Percentiles rank a stretch among this genome's conserved stretches.
Conservation (phyloP, 192 early-diverging fungal genomes). For the Funneliformis geosporum region DNA sequence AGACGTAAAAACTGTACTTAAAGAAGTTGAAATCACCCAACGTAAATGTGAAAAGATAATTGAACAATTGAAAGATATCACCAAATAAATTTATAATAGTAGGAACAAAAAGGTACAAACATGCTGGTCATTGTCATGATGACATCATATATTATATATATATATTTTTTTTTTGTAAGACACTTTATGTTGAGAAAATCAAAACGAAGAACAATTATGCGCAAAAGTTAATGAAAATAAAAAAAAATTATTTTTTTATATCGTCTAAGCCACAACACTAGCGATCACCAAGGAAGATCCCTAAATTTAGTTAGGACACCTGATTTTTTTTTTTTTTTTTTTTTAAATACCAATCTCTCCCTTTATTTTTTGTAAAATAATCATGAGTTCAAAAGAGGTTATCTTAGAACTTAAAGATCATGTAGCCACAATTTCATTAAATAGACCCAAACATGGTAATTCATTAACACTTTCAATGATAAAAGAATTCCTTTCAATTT, state of each 20-base stretch:
- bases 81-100: not conserved
- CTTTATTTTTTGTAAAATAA: not conserved
- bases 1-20: not conserved
- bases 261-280: too few relatives aligned
- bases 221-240: too few relatives aligned
- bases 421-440: not conserved
- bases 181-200: too few relatives aligned
- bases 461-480: constrained; percentile 53
- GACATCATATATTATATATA: too few relatives aligned
- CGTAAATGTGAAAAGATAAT: not conserved
- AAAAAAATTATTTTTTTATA: too few relatives aligned
- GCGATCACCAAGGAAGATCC: too few relatives aligned
- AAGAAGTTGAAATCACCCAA: not conserved
- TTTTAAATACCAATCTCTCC: too few relatives aligned
- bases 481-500: constrained; percentile 38
- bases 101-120: too few relatives aligned
- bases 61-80: not conserved
- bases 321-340: not conserved
- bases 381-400: not conserved
- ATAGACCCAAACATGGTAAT: constrained; percentile 43
- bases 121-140: too few relatives aligned
- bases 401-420: not conserved
- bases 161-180: too few relatives aligned
- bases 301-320: too few relatives aligned
- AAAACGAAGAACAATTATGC: too few relatives aligned